phyloP scores from a whole-genome alignment of 2,329 filamentous ascomycete genomes.

The Microsporum audouinii region DNA sequence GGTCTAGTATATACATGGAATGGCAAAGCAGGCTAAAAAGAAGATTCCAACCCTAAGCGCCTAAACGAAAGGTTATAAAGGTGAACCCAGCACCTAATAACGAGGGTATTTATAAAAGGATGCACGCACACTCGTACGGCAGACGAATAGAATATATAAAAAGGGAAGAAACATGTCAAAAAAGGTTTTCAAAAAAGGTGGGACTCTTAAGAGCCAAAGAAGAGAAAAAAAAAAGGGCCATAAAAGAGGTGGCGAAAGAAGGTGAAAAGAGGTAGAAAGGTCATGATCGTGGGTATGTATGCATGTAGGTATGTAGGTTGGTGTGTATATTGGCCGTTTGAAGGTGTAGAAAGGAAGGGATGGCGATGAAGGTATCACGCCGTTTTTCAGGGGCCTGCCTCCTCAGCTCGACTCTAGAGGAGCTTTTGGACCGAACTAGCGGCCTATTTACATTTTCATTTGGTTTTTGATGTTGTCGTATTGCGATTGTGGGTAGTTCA shows the following conservation, averaged over 20 bases:
- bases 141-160: neutral
- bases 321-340: neutral
- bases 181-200: neutral
- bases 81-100: slow-evolving; percentile 2
- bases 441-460: neutral
- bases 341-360: neutral
- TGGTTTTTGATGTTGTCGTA: slow-evolving; percentile 12
- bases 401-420: neutral
- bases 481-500: slow-evolving; percentile 11
- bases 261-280: neutral
- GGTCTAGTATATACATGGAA: neutral
- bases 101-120: slow-evolving; percentile 1
- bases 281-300: neutral
- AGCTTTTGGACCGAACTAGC: slow-evolving; percentile 1
- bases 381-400: neutral
- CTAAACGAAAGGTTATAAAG: slow-evolving; percentile 4
- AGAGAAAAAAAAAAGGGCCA: neutral
- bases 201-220: neutral
- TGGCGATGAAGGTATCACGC: neutral
- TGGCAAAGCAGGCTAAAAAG: neutral
- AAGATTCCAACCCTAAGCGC: slow-evolving; percentile 4
- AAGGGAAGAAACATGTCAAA: neutral
- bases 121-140: neutral
- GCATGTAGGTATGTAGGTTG: no score
- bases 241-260: neutral